These are phyloP conservation scores for Chalciporus chontae DNA, from an alignment of 768 basidiomycete genomes.

Conservation along the genomic window DNA sequence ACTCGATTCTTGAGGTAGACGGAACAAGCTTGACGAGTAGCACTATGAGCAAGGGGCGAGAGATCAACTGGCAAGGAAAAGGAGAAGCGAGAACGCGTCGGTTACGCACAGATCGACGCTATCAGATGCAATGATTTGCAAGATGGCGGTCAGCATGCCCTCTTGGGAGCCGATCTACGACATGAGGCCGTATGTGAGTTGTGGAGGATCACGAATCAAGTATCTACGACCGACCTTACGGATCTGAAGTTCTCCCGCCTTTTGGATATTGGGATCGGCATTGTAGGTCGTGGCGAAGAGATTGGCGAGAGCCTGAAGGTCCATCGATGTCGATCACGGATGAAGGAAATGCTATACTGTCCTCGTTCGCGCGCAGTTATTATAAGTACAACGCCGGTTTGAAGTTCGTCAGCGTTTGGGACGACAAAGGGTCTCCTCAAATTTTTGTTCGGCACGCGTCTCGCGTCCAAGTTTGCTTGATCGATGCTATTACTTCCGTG, in stretches of 20 bases:
- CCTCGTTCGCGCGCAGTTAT: conserved; percentile 2
- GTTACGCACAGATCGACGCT: conserved; percentile 68
- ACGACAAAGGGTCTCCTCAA: conserved; percentile 10
- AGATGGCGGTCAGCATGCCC: conserved; percentile 77
- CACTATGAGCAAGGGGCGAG: conserved; percentile 36
- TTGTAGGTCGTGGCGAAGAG: conserved; percentile 80
- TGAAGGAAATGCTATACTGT: neutral
- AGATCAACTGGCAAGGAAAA: neutral
- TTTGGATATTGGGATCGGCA: conserved; percentile 83
- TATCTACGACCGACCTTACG: conserved; percentile 55
- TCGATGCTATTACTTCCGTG: conserved; percentile 6
- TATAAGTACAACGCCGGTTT: neutral
- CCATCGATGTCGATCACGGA: conserved; percentile 42
- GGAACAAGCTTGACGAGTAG: conserved; percentile 79
- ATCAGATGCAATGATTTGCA: conserved; percentile 82
- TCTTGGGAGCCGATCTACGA: conserved; percentile 73
- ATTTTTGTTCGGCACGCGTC: conserved; percentile 15
- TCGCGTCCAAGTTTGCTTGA: conserved; percentile 11
- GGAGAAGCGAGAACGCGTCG: conserved; percentile 32
- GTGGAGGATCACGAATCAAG: neutral
- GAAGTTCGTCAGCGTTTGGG: conserved; percentile 11
- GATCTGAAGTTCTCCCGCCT: conserved; percentile 82
- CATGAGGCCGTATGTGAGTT: conserved; percentile 2
- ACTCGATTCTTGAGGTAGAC: conserved; percentile 93
- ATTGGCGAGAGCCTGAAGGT: conserved; percentile 69